Evolutionary conservation across 1,139 yeast species (phyloP).

Genomic region (Martiniozyma asiatica): DNA sequence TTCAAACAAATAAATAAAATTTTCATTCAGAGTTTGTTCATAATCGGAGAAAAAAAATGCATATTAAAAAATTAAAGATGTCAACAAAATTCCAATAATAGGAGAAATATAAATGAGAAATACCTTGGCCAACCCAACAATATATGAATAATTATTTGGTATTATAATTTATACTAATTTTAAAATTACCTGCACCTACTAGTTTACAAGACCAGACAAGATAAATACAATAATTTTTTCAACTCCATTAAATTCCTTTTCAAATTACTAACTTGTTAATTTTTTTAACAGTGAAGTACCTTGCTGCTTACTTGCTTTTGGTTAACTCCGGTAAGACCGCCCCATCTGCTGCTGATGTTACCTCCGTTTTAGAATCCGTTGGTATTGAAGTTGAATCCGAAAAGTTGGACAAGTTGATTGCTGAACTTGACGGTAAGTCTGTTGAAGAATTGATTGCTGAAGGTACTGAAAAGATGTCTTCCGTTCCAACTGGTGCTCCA

Average conservation of each 20-base stretch:
- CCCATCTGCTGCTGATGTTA: conserved; percentile 65
- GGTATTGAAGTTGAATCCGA: conserved; percentile 72
- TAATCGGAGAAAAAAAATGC: background rate
- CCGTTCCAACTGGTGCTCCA: conserved; percentile 57
- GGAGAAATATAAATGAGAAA: no score
- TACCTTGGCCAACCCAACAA: no score
- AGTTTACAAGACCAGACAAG: no score
- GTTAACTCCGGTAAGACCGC: conserved; percentile 76
- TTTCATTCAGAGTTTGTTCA: no score
- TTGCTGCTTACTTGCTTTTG: conserved; percentile 83
- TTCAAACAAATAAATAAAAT: no score
- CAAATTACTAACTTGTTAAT: no score
- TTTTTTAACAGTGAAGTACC: conserved; percentile 55
- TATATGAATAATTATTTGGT: no score
- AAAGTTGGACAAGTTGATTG: conserved; percentile 52
- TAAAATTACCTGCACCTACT: no score
- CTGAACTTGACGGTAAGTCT: conserved; percentile 68
- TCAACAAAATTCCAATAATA: no score
- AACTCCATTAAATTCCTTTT: no score
- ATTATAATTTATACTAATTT: no score
- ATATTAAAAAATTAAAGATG: conserved; percentile 1
- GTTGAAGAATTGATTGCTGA: conserved; percentile 64
- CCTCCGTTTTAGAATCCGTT: conserved; percentile 61
- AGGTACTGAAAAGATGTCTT: conserved; percentile 73
- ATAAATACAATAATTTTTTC: no score